Conservation (phyloP, 2,329 filamentous ascomycete genomes). For the Pseudopithomyces maydicus region DNA sequence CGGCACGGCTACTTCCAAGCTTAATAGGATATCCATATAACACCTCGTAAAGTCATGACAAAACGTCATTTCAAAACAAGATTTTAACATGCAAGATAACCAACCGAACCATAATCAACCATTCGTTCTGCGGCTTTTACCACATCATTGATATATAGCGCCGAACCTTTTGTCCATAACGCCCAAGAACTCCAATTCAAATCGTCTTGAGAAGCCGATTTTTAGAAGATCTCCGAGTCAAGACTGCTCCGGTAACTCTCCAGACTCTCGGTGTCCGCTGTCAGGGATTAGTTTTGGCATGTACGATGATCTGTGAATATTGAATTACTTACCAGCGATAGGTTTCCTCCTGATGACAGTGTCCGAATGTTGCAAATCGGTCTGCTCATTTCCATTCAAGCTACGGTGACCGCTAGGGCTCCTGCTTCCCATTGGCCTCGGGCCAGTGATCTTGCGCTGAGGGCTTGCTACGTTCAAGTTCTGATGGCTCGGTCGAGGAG, state of each 20-base stretch:
- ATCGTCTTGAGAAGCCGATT: neutral
- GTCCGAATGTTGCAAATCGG: slow-evolving; percentile 34
- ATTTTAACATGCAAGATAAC: neutral
- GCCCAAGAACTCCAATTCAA: neutral
- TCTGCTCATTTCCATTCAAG: slow-evolving; percentile 15
- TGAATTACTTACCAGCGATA: slow-evolving; percentile 33
- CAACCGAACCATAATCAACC: neutral
- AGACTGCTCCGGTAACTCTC: slow-evolving; percentile 41
- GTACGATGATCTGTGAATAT: neutral
- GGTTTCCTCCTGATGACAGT: slow-evolving; percentile 45
- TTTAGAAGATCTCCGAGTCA: slow-evolving; percentile 44
- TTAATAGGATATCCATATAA: neutral
- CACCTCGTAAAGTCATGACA: neutral
- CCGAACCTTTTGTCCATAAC: neutral
- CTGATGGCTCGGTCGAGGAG: slow-evolving; percentile 33
- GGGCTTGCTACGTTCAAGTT: slow-evolving; percentile 39
- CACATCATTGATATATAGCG: neutral
- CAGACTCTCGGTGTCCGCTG: slow-evolving; percentile 37
- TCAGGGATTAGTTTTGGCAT: slow-evolving; percentile 4
- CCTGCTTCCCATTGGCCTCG: slow-evolving; percentile 53
- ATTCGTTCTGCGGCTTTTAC: neutral
- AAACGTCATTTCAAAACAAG: neutral
- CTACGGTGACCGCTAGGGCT: slow-evolving; percentile 51
- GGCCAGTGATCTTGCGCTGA: slow-evolving; percentile 54
- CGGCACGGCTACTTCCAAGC: neutral